Conservation (phyloP, 768 basidiomycete species). For the Naematelia aurantialba region DNA sequence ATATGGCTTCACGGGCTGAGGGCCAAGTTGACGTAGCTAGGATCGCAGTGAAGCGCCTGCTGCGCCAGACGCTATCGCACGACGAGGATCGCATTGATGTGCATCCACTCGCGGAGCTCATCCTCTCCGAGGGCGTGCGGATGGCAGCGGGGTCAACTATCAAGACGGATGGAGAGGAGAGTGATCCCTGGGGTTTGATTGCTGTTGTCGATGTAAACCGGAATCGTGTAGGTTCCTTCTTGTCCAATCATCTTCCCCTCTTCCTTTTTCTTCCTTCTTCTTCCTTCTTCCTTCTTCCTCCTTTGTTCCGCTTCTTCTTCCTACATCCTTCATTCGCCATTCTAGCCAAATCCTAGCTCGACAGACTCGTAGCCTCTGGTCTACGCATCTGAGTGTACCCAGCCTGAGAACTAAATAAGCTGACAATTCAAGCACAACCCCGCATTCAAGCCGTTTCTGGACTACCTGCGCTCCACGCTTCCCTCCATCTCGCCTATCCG, state of each 20-base stretch:
- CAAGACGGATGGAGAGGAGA: conserved; percentile 83
- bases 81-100: conserved; percentile 72
- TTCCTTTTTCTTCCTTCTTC: background rate
- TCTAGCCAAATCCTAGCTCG: background rate
- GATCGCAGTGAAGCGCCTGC: conserved; percentile 57
- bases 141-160: conserved; percentile 68
- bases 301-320: background rate
- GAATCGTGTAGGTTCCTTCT: conserved; percentile 57
- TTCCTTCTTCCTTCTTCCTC: background rate
- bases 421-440: conserved; percentile 61
- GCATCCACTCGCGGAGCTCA: conserved; percentile 72
- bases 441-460: conserved; percentile 64
- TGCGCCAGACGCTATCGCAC: conserved; percentile 62
- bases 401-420: too few relatives aligned
- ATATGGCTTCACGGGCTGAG: background rate
- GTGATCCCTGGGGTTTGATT: conserved; percentile 84
- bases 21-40: conserved; percentile 12
- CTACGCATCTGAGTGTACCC: too few relatives aligned
- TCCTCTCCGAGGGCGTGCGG: conserved; percentile 64
- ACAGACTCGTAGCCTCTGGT: background rate
- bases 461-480: conserved; percentile 63
- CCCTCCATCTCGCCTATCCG: conserved; percentile 59
- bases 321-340: background rate
- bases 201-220: conserved; percentile 75
- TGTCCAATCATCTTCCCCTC: background rate